Evolutionary conservation across 2,329 filamentous ascomycete genomes (phyloP).

Genomic region (Fusarium cicatricum): DNA sequence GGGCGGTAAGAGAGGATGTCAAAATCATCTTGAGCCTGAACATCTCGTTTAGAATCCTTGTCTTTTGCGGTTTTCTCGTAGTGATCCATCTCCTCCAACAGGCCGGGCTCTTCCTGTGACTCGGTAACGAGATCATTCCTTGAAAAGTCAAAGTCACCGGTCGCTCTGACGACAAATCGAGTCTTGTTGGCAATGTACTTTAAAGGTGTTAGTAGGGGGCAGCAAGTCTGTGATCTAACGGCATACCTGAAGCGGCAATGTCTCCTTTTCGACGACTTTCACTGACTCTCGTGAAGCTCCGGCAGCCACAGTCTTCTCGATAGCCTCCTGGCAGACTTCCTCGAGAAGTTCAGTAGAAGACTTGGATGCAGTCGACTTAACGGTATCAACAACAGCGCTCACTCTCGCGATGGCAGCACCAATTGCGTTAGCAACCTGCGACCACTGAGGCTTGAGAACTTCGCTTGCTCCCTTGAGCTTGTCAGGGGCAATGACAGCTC

Average conservation of each 20-base stretch:
- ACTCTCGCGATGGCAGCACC: conserved; percentile 70
- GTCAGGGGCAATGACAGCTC: conserved; percentile 65
- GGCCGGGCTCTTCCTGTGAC: conserved; percentile 2
- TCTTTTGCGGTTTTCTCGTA: conserved; percentile 30
- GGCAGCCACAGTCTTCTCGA: conserved; percentile 54
- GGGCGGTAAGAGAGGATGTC: conserved; percentile 57
- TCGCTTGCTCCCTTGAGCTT: conserved; percentile 63
- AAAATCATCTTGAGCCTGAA: conserved; percentile 33
- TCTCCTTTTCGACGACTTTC: conserved; percentile 61
- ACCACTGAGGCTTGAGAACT: conserved; percentile 64
- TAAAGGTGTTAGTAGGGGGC: conserved; percentile 9
- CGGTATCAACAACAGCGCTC: conserved; percentile 61
- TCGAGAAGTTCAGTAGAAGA: conserved; percentile 49
- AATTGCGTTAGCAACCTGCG: conserved; percentile 70
- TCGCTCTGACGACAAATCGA: conserved; percentile 66
- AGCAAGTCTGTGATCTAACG: too few species aligned
- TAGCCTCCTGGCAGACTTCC: conserved; percentile 51
- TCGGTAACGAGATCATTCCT: conserved; percentile 8
- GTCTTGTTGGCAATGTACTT: conserved; percentile 62
- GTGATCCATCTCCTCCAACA: conserved; percentile 27
- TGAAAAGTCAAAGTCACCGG: conserved; percentile 62
- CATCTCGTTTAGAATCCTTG: neutral
- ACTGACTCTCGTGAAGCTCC: conserved; percentile 56
- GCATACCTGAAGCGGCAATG: conserved; percentile 60
- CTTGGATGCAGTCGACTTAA: conserved; percentile 57